Percentiles rank a stretch among this genome's conserved stretches.
These are phyloP conservation scores for Scytalidium lignicola DNA, from an alignment of 2,329 filamentous ascomycete genomes.

Conservation along the genomic window DNA sequence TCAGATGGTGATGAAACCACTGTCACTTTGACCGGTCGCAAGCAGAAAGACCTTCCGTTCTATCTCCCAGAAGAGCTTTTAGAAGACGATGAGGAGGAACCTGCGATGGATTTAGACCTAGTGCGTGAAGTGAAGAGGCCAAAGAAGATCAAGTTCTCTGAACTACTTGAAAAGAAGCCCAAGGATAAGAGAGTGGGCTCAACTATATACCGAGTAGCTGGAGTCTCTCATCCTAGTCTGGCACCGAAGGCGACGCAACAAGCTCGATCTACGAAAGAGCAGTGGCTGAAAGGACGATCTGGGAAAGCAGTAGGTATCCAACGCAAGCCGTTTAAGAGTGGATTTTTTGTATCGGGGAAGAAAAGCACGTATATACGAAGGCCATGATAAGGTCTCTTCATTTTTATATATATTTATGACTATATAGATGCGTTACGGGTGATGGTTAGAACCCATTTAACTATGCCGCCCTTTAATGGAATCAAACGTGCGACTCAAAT, in stretches of 20 bases:
- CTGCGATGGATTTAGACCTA: background rate
- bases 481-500: too few relatives aligned
- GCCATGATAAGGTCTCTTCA: background rate
- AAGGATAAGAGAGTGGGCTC: constrained; percentile 23
- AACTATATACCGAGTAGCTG: constrained; percentile 24
- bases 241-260: constrained; percentile 21
- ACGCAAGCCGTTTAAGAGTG: constrained; percentile 18
- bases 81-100: constrained; percentile 18
- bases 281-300: constrained; percentile 21
- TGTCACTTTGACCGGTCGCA: background rate
- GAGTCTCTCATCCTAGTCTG: constrained; percentile 11
- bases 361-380: background rate
- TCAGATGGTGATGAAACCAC: background rate
- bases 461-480: too few relatives aligned
- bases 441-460: background rate
- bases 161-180: constrained; percentile 18
- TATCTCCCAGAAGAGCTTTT: constrained; percentile 25
- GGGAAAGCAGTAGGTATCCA: constrained; percentile 12
- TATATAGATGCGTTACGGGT: background rate
- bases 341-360: constrained; percentile 19
- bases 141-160: constrained; percentile 23
- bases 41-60: constrained; percentile 11
- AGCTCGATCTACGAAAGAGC: constrained; percentile 22
- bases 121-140: constrained; percentile 1
- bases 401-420: background rate